Evolutionary conservation across 768 basidiomycete species (phyloP).

Genomic region (Agaricus blazei): DNA sequence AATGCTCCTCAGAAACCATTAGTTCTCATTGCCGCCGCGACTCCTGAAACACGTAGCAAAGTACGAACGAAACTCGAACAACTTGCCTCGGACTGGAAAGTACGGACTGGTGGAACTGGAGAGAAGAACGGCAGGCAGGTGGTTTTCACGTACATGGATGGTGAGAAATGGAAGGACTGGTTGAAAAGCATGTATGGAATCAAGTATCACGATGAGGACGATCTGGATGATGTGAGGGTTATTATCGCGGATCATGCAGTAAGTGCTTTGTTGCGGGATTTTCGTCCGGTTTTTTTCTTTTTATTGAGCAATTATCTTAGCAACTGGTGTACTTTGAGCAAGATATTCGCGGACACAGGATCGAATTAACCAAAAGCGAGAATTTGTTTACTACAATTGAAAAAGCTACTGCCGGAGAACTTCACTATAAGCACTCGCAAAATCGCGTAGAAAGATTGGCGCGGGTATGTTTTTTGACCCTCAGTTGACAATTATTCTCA

Average conservation of each 20-base stretch:
- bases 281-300: background rate
- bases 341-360: slow-evolving; percentile 48
- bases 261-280: slow-evolving; percentile 17
- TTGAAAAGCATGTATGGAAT: slow-evolving; percentile 89
- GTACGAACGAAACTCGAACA: slow-evolving; percentile 45
- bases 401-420: slow-evolving; percentile 47
- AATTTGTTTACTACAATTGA: slow-evolving; percentile 69
- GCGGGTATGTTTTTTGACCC: slow-evolving; percentile 35
- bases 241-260: slow-evolving; percentile 84
- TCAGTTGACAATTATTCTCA: background rate
- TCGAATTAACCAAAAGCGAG: slow-evolving; percentile 47
- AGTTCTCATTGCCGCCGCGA: slow-evolving; percentile 68
- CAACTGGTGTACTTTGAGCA: slow-evolving; percentile 70
- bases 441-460: slow-evolving; percentile 63
- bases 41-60: slow-evolving; percentile 26
- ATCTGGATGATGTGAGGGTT: slow-evolving; percentile 39
- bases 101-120: slow-evolving; percentile 34
- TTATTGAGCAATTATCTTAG: slow-evolving; percentile 28
- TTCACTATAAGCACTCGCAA: slow-evolving; percentile 60
- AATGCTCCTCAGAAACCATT: slow-evolving; percentile 68
- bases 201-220: slow-evolving; percentile 19
- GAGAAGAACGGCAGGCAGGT: slow-evolving; percentile 48
- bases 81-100: slow-evolving; percentile 58
- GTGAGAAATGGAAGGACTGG: slow-evolving; percentile 80
- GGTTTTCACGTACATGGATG: slow-evolving; percentile 89